Evolutionary conservation across 345 rosid species (phyloP), one percentile per base, ranked within the genome.

Genomic region (Euphorbia peplus): DNA sequence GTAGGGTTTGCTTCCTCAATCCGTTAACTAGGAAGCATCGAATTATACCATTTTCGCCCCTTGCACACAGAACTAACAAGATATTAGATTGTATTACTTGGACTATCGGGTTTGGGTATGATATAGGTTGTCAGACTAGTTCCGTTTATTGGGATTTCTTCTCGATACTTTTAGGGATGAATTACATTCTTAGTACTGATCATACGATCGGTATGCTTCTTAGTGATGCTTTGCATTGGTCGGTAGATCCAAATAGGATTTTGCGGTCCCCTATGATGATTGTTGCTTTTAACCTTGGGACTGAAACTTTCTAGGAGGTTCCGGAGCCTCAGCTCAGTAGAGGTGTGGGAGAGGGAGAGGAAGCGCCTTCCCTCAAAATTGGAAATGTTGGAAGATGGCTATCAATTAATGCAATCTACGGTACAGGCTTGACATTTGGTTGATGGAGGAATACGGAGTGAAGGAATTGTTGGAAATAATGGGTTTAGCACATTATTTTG

Each of bases 211-310:
- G 51, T 62, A 3, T 21, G 32, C 51, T 62, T 41, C 5, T 21
- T 0, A 30, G 32, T 41, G 52, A 62, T 41, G 29, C 66, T 42
- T 42, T 62, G 66, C 66, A 62, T 62, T 62, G 66, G 19, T 47
- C 25, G 1, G 52, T 22, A 19, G 3, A 9, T 62, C 14, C n/a
- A 62, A 22, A 21, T 22, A 11, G 1, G 66, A 21, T 42, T 37
- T 4, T 41, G 16, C 12, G 0, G 13, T 21, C 12, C 1, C 51
- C 52, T 4, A 9, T 1, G 15, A 0, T 21, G 12, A 62, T 41
- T 62, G 66, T 62, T 22, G 66, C 25, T 62, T 62, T 62, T 41
- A 18, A 41, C 24, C 66, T 42, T 2, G 52, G 21, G n/a, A 2
- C 14, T 42, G 51, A 62, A 24, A 26, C 12, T 0, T 62, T 22